Conservation (phyloP, 345 rosid species). For the Cochlearia excelsa region DNA sequence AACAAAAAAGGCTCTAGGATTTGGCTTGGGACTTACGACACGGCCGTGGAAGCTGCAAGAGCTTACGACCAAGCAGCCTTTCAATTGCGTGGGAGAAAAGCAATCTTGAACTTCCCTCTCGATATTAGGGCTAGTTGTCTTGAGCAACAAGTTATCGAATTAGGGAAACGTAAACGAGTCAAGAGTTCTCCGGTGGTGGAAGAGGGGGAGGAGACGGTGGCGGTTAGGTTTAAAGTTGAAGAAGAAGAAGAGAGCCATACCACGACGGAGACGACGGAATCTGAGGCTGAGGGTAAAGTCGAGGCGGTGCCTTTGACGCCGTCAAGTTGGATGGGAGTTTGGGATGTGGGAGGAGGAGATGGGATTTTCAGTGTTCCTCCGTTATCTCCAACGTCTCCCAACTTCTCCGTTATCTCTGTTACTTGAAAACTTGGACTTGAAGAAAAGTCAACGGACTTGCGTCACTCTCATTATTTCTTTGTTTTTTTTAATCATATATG, state of each 20-base stretch:
- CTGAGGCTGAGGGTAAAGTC: not conserved
- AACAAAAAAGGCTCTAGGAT: constrained; percentile 73
- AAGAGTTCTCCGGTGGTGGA: constrained; percentile 11
- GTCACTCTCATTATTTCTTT: constrained; percentile 27
- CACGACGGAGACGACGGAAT: constrained; percentile 25
- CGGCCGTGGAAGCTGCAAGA: constrained; percentile 76
- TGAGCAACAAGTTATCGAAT: constrained; percentile 11
- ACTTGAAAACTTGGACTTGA: constrained; percentile 9
- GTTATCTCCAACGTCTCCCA: constrained; percentile 80
- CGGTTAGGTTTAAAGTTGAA: constrained; percentile 39
- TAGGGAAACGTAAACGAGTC: constrained; percentile 32
- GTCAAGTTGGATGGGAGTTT: constrained; percentile 83
- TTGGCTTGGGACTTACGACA: constrained; percentile 93
- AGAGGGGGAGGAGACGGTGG: not conserved
- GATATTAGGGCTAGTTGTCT: constrained; percentile 44
- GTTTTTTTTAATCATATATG: constrained; percentile 1
- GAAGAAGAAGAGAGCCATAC: constrained; percentile 38
- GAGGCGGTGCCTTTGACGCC: constrained; percentile 68
- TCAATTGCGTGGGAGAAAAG: constrained; percentile 77
- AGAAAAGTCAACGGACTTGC: constrained; percentile 30
- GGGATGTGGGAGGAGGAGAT: constrained; percentile 67
- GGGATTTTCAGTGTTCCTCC: constrained; percentile 79
- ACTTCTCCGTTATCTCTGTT: constrained; percentile 38
- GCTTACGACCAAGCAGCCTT: constrained; percentile 91
- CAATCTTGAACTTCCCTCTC: constrained; percentile 86